Evolutionary conservation across 768 basidiomycete species (phyloP).

Genomic region (Phaffia australis): DNA sequence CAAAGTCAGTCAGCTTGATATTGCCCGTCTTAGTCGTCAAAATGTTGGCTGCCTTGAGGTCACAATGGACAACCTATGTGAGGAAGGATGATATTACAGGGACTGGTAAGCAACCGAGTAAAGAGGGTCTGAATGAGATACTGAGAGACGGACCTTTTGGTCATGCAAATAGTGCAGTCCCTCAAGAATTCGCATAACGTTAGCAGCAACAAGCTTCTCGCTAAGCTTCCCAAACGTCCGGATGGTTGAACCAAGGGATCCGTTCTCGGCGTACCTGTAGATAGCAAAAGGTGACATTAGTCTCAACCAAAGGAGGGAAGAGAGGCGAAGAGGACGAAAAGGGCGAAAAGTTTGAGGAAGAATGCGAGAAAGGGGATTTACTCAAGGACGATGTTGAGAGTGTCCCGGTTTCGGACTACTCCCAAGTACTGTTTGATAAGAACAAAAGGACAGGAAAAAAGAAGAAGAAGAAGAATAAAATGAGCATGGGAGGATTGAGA

Average conservation of each 20-base stretch:
- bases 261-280: slow-evolving; percentile 88
- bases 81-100: background rate
- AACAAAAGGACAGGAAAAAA: slow-evolving; percentile 50
- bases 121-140: background rate
- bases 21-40: slow-evolving; percentile 97
- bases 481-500: background rate
- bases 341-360: background rate
- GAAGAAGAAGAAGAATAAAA: background rate
- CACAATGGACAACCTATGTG: slow-evolving; percentile 81
- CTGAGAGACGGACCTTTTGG: slow-evolving; percentile 41
- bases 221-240: slow-evolving; percentile 99
- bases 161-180: slow-evolving; percentile 86
- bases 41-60: slow-evolving; percentile 96
- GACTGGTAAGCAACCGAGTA: background rate
- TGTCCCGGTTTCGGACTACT: slow-evolving; percentile 87
- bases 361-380: slow-evolving; percentile 39
- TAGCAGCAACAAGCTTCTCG: slow-evolving; percentile 84
- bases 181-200: slow-evolving; percentile 92
- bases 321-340: background rate
- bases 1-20: slow-evolving; percentile 93
- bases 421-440: slow-evolving; percentile 98
- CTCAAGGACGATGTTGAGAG: slow-evolving; percentile 94
- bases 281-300: background rate
- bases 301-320: background rate
- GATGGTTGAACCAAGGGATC: slow-evolving; percentile 84